Conservation (phyloP, 805 yeast species). For the Wickerhamiella azyma region DNA sequence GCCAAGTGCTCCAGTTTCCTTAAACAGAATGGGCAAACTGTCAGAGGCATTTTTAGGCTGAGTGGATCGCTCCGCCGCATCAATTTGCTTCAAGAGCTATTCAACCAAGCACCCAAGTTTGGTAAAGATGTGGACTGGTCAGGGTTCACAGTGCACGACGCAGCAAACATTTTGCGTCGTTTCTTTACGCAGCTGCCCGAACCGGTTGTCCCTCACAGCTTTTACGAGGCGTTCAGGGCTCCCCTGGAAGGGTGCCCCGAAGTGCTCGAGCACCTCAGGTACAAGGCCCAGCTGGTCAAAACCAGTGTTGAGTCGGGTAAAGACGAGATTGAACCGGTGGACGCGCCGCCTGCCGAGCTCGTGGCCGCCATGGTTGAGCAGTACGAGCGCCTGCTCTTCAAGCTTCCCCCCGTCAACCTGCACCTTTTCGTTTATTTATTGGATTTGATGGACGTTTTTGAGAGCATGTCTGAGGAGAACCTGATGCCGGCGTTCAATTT, state of each 20-base stretch:
- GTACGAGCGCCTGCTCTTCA: constrained; percentile 53
- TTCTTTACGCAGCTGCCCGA: constrained; percentile 81
- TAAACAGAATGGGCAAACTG: constrained; percentile 53
- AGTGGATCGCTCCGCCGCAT: constrained; percentile 86
- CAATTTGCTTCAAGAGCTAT: constrained; percentile 68
- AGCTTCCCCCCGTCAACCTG: constrained; percentile 62
- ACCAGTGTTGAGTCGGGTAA: constrained; percentile 3
- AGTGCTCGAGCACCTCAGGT: constrained; percentile 50
- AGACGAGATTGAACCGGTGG: constrained; percentile 5
- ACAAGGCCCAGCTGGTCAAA: constrained; percentile 29
- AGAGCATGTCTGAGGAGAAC: constrained; percentile 61
- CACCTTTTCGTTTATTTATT: constrained; percentile 76
- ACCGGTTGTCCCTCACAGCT: constrained; percentile 69
- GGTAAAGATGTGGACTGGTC: constrained; percentile 87
- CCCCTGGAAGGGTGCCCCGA: constrained; percentile 53
- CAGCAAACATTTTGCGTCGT: constrained; percentile 78
- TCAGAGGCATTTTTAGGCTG: constrained; percentile 85
- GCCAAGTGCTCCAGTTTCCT: constrained; percentile 86
- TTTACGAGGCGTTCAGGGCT: constrained; percentile 65
- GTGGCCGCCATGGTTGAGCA: constrained; percentile 42
- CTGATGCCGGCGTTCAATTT: constrained; percentile 86
- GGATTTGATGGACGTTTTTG: constrained; percentile 76
- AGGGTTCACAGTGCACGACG: constrained; percentile 91
- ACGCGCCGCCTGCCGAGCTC: background rate
- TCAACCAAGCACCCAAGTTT: constrained; percentile 77